Evolutionary conservation across 2,329 filamentous ascomycete species (phyloP), one percentile per base, ranked within the genome.

Genomic region (Amauroascus niger): DNA sequence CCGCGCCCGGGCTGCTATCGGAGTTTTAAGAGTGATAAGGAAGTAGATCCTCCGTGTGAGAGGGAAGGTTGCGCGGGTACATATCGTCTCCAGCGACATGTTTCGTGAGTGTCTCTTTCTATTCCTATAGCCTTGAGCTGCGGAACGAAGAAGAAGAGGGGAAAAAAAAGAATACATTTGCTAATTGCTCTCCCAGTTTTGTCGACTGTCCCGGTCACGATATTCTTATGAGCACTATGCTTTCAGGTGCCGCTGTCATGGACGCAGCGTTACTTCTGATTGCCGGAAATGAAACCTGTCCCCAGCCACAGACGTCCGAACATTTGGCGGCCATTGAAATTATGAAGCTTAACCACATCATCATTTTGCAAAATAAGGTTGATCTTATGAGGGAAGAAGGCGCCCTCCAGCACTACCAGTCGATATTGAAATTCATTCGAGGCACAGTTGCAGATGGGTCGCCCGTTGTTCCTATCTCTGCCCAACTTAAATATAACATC

Each of bases 171-270:
- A n/a, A n/a, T n/a, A n/a, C 53, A 39, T 16, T 52, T 8, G 43
- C 40, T 53, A 54, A 43, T 18, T 11, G 30, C 18, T 6, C 56
- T 45, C 45, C 58, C 61, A 91, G 88, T 14, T 98, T 97, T 71
- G 93, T 97, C 63, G 93, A 97, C 74, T 97, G 93, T 79, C 93
- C 93, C 54, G 93, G 93, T 73, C 93, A 98, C 87, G 93, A 98
- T 76, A 98, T 98, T 89, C 90, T 98, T 71, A 98, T 98, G 93
- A 97, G 91, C 75, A 98, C 93, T 65, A 98, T 98, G 93, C 84
- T 98, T 79, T 98, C 93, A 68, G 93, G 93, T 67, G 93, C 93
- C 64, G 93, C 93, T 60, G 93, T 98, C 80, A 98, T 98, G 93
- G 93, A 98, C 74, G 93, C 93, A 60, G 93, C 93, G 16, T 81